Conservation (phyloP, 345 rosid genomes). For the Hirschfeldia incana region DNA sequence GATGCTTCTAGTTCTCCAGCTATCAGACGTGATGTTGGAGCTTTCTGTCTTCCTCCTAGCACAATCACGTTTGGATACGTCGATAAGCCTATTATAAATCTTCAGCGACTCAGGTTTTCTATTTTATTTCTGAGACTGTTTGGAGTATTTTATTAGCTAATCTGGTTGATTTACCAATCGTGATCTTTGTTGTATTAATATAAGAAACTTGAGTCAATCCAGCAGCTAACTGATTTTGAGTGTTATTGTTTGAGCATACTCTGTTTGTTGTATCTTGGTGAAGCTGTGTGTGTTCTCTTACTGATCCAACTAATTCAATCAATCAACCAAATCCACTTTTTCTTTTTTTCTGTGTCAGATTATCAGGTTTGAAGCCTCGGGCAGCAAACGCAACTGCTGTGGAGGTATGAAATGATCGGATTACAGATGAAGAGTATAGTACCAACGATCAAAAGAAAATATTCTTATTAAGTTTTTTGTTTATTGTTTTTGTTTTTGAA, state of each 20-base stretch:
- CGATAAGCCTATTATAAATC: constrained; percentile 24
- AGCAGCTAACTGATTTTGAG: no score
- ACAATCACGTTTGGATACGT: constrained; percentile 23
- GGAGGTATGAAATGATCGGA: constrained; percentile 58
- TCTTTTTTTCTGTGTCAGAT: constrained; percentile 43
- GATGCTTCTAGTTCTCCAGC: constrained; percentile 28
- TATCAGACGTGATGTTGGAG: constrained; percentile 16
- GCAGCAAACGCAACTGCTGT: constrained; percentile 71
- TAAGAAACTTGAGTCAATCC: no score
- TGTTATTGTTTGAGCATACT: background rate
- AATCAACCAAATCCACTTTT: background rate
- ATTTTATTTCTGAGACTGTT: background rate
- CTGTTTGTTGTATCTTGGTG: background rate
- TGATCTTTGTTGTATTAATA: no score
- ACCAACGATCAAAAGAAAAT: background rate
- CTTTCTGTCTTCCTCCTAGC: constrained; percentile 23
- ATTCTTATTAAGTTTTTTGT: background rate
- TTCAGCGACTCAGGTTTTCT: constrained; percentile 28
- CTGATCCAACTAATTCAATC: background rate
- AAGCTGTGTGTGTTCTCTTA: background rate
- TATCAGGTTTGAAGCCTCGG: constrained; percentile 47
- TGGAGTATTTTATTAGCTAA: background rate
- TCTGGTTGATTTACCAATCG: background rate
- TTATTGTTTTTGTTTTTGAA: constrained; percentile 15
- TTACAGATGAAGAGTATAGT: background rate